Base-by-base conservation (phyloP, 768 basidiomycete genomes). In the Tulasnella sp. region DNA sequence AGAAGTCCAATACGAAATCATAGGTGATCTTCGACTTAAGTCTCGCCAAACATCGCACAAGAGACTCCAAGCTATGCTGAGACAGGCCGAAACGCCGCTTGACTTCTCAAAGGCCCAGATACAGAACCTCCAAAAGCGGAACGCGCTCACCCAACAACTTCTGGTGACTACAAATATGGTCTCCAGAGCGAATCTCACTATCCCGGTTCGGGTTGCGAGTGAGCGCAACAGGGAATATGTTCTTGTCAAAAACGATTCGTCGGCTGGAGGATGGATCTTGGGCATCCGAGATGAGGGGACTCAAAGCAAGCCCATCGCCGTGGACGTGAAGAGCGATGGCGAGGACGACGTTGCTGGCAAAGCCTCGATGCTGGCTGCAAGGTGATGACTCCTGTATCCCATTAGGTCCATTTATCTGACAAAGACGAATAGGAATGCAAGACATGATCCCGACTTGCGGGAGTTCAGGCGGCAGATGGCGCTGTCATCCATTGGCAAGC, bases 21-120 rank as follows among this genome's bases (percentile, higher is more conserved):
- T 99, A 44, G 97, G 97, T 76, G 98, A 99, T 86, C 87, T 99
- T 73, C 91, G 98, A 3, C 88, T 98, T 79, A 96, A 96, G 85
- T 98, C 97, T 0, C 90, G 98, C 3, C 97, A 98, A 85, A 97
- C 95, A 18, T 97, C 95, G 12, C 93, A 97, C 86, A 91, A 91
- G 42, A 93, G 98, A 4, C 86, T 99, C 71, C 93, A 98, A 83
- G 92, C 92, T 78, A 99, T 99, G 98, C 87, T 97, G 27, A 88
- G 87, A 77, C 89, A 88, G 68, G 89, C 96, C 0, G 87, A 87
- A 2, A 97, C 96, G 0, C 92, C 98, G 0, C 87, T 98, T 77
- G 98, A 99, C 84, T 99, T 99, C 84, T 98, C 96, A 0, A 96
- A 93, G 83, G 93, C 97, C 81, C 98, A 99, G 84, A 99, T 99